Base-by-base conservation (phyloP, 805 yeast species). In the Metschnikowia shivogae region DNA sequence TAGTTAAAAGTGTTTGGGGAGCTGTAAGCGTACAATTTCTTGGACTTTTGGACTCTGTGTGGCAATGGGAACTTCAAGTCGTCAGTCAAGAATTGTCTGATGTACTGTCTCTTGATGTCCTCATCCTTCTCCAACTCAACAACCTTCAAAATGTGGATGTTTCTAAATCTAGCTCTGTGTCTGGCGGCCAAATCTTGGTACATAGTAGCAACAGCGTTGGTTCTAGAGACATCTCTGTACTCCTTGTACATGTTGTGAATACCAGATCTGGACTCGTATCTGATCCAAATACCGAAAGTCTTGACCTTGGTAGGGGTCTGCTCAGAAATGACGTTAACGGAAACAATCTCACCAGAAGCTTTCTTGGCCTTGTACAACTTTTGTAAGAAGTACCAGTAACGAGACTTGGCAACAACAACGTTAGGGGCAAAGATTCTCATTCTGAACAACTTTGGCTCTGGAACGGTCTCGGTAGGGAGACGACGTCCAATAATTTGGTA, bases 181-280 rank as follows among this genome's bases (percentile, higher is more conserved):
- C 99, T 90, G 64, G 99, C 97, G 78, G 99, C 99, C 86, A 93
- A 86, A 79, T 93, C 99, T 77, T 86, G 90, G 93, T 93, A 93
- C 85, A 93, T 85, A 72, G 93, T 80, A 77, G 87, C 96, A 71
- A 93, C 97, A 63, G 98, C 99, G 75, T 88, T 96, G 58, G 89
- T 95, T 82, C 99, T 93, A 82, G 97, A 78, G 65, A 92, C 95
- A 68, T 92, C 99, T 80, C 99, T 89, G 93, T 89, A 88, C 82
- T 93, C 99, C 84, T 93, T 93, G 97, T 93, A 93, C 97, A 93
- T 93, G 95, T 93, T 93, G 95, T 93, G 99, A 70, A 96, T 90
- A 81, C 99, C 99, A 63, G 99, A 93, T 86, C 99, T 95, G 61
- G 99, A 93, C 74, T 93, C 99, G 87, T 93, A 93, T 83, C 99